Evolutionary conservation across 805 yeast genomes (phyloP), one percentile per base, ranked within the genome.

Genomic region (Candida taoyuanica): DNA sequence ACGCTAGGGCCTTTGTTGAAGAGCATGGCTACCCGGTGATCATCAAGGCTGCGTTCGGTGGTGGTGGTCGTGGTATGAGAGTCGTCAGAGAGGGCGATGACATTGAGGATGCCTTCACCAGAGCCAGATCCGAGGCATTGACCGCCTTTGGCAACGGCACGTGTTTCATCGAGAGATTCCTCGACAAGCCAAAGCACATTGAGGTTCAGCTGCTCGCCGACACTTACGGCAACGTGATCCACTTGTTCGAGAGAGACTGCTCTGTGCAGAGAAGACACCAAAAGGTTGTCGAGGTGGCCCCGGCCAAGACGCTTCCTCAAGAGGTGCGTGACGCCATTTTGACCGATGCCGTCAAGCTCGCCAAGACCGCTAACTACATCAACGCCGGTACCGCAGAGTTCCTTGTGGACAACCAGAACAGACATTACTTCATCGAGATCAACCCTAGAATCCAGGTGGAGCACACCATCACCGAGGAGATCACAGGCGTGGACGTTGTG

Each of bases 21-120:
- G 58, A 87, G 65, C 74, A 91, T 63, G 98, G 98, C 23, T 89
- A 63, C 67, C 98, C 98, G 7, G 98, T 93, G 34, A 91, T 91
- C 65, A 88, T 91, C 67, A 91, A 91, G 68, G 98, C 98, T 33
- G 98, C 98, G 27, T 93, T 85, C 59, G 98, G 98, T 63, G 98
- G 98, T 68, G 98, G 98, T 73, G 98, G 98, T 60, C 81, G 98
- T 68, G 98, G 98, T 76, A 93, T 91, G 98, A 81, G 98, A 70
- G 98, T 91, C 36, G 98, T 91, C 31, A 74, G 94, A 58, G 96
- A 91, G 65, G 97, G 96, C 55, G 98, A 93, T 53, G 86, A 81
- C 62, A 77, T 91, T 43, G 81, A 61, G 32, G 97, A 91, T 61
- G 97, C 98, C 26, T 91, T 93, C 70, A 67, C 73, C 56, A 82